These are phyloP conservation scores for Ophiocordyceps australis DNA, from an alignment of 2,329 filamentous ascomycete species.

Conservation along the genomic window DNA sequence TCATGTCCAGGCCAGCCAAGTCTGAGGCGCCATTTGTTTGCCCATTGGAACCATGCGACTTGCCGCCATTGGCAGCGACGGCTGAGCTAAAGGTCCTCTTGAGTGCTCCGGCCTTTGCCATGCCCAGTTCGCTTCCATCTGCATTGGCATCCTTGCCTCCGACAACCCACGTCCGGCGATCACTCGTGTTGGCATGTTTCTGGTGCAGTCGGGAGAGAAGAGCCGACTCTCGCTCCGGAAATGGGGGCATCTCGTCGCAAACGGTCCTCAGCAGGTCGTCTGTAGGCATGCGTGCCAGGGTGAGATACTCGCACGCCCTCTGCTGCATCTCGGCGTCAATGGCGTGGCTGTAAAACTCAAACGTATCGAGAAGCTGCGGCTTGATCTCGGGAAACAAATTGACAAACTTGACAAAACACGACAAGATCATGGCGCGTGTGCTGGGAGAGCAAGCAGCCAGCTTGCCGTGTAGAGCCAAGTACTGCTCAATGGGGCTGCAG, in stretches of 20 bases:
- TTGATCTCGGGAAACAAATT: constrained; percentile 98
- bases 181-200: constrained; percentile 81
- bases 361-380: constrained; percentile 78
- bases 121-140: constrained; percentile 59
- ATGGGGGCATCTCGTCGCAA: constrained; percentile 97
- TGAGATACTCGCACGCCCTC: constrained; percentile 85
- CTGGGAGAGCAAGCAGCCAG: constrained; percentile 75
- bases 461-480: constrained; percentile 80
- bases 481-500: constrained; percentile 94
- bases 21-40: constrained; percentile 39
- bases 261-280: constrained; percentile 87
- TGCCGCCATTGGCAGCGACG: constrained; percentile 24
- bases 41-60: constrained; percentile 28
- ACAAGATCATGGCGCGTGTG: constrained; percentile 85
- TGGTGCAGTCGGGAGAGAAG: constrained; percentile 83
- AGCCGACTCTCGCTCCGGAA: constrained; percentile 85
- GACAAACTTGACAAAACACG: constrained; percentile 93
- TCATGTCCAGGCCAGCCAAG: constrained; percentile 70
- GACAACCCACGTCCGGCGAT: constrained; percentile 96
- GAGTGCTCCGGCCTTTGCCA: constrained; percentile 65
- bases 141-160: constrained; percentile 87
- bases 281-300: constrained; percentile 66
- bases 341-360: constrained; percentile 83
- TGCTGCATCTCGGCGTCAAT: constrained; percentile 93
- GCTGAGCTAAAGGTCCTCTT: constrained; percentile 69